phyloP scores from a whole-genome alignment of 352 stramenopile genomes.

The Phytophthora tentaculata region DNA sequence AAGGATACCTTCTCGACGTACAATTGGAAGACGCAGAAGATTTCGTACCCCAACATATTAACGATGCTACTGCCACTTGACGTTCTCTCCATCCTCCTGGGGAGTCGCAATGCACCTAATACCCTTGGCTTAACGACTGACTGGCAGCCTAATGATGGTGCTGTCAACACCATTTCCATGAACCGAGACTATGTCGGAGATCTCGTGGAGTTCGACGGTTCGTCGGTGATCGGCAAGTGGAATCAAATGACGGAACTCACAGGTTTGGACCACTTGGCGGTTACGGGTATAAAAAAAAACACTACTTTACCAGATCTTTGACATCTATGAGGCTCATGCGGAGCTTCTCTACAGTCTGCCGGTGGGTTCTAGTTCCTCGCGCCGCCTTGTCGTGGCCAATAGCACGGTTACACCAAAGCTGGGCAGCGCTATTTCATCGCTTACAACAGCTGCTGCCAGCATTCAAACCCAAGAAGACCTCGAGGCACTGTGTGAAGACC shows the following conservation, averaged over 20 bases:
- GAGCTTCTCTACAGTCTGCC: conserved; percentile 45
- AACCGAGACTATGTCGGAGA: conserved; percentile 47
- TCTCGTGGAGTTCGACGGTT: conserved; percentile 41
- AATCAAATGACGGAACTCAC: conserved; percentile 54
- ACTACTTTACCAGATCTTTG: conserved; percentile 45
- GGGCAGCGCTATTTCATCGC: conserved; percentile 37
- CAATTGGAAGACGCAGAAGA: conserved; percentile 46
- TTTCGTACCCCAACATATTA: conserved; percentile 52
- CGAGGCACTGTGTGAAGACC: conserved; percentile 35
- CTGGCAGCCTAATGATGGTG: conserved; percentile 61
- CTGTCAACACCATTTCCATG: conserved; percentile 60
- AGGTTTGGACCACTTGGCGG: conserved; percentile 50
- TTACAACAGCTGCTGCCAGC: conserved; percentile 43
- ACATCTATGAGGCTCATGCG: conserved; percentile 49
- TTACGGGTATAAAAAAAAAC: conserved; percentile 55
- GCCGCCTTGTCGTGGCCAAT: conserved; percentile 11
- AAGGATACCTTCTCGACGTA: conserved; percentile 46
- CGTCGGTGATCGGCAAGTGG: conserved; percentile 48
- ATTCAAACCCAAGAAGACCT: conserved; percentile 46
- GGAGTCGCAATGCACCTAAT: conserved; percentile 44
- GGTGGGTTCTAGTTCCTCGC: conserved; percentile 27
- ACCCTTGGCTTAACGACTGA: conserved; percentile 36
- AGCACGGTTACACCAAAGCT: conserved; percentile 29
- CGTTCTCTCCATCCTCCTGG: conserved; percentile 46
- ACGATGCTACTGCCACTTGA: conserved; percentile 59